Evolutionary conservation across 2,329 filamentous ascomycete species (phyloP).

Genomic region (Cryphonectria parasitica): DNA sequence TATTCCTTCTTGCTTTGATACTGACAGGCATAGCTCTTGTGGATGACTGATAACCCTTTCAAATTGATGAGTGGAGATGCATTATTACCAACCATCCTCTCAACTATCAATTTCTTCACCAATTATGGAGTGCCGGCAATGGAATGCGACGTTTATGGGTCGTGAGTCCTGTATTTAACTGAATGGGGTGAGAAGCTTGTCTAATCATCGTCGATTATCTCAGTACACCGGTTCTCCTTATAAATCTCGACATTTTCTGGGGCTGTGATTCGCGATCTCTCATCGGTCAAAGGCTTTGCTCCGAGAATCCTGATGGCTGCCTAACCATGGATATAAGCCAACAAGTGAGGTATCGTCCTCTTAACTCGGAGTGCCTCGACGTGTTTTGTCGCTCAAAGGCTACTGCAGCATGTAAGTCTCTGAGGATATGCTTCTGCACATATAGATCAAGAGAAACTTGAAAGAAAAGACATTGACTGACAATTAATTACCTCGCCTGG

Average conservation of each 20-base stretch:
- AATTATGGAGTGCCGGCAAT: neutral
- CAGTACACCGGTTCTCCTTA: neutral
- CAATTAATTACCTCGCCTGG: neutral
- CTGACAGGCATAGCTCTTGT: neutral
- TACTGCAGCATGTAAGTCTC: neutral
- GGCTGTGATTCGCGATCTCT: neutral
- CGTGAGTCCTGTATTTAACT: neutral
- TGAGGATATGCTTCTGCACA: neutral
- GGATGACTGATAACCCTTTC: no score
- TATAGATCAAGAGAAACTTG: neutral
- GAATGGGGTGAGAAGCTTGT: neutral
- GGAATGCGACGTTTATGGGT: neutral
- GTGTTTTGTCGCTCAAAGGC: neutral
- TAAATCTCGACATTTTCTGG: no score
- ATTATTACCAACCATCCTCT: neutral
- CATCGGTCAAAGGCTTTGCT: neutral
- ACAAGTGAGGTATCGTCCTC: no score
- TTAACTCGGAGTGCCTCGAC: no score
- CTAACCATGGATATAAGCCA: neutral
- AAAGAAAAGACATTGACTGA: neutral
- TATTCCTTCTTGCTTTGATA: no score
- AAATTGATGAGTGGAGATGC: no score
- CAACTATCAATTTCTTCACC: neutral
- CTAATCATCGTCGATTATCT: neutral
- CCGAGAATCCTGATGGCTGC: neutral